Percentiles rank a stretch among this genome's conserved stretches.
Conservation (phyloP, 148 eudicot genomes). For the Chenopodium album region DNA sequence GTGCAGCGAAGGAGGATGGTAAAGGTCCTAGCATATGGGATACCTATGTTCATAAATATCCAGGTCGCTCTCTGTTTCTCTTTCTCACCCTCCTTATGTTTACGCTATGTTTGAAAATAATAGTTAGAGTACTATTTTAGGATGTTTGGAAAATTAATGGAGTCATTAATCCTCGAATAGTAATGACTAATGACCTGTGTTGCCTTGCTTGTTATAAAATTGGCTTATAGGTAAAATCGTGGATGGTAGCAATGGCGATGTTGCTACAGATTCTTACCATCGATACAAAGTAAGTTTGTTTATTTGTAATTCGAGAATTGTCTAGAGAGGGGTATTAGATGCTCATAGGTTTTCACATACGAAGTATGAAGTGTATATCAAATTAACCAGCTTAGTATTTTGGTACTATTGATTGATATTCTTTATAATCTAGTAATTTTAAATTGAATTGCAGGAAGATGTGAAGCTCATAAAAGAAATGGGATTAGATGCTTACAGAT, state of each 20-base stretch:
- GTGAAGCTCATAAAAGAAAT: constrained; percentile 35
- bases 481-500: constrained; percentile 41
- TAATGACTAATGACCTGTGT: neutral
- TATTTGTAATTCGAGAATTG: neutral
- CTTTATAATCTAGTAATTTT: neutral
- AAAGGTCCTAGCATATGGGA: constrained; percentile 41
- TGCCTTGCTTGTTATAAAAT: neutral
- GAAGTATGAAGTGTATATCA: neutral
- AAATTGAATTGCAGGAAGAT: constrained; percentile 30
- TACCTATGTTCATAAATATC: constrained; percentile 28
- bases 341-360: too few relatives aligned
- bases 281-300: constrained; percentile 25
- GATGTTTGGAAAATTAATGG: too few relatives aligned
- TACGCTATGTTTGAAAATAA: too few relatives aligned
- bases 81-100: neutral
- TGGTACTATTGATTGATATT: neutral
- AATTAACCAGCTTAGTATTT: neutral
- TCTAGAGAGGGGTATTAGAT: neutral
- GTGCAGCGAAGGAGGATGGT: constrained; percentile 34
- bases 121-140: too few relatives aligned
- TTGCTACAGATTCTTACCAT: constrained; percentile 33
- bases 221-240: constrained; percentile 25
- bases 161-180: too few relatives aligned
- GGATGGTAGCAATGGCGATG: constrained; percentile 36
- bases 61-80: constrained; percentile 18